Evolutionary conservation across 257 asterid genomes (phyloP), one percentile per base, ranked within the genome.

Genomic region (Salvia rosmarinus): DNA sequence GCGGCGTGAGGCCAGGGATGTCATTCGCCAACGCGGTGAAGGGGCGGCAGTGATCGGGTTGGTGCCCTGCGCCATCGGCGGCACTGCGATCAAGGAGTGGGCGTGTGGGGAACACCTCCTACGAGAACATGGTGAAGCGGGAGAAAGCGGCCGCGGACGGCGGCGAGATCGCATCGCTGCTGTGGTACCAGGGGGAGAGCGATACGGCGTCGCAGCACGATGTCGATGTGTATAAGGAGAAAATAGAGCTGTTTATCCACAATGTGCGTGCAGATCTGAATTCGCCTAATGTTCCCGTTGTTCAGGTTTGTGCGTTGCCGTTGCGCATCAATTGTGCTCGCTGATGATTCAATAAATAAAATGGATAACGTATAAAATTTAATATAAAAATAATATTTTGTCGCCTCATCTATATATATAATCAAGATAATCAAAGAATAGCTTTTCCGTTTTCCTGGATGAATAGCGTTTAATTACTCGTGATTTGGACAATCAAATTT

Each of bases 181-280:
- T 92, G 52, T 92, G 98, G 98, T 92, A 85, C 67, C 98, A 92
- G 77, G 98, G 98, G 30, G 98, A 90, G 86, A 89, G 96, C 71
- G 98, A 92, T 75, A 66, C 98, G 78, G 7, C 44, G 69, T 80
- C 93, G 80, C 82, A 82, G 78, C 80, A 75, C 0, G 82, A 82
- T 0, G 93, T 85, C 2, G 92, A 87, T 0, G 54, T 79, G 23
- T 92, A 90, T 35, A 78, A 84, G 82, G 87, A 77, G 50, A 83
- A 74, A 13, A 70, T 88, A 89, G 97, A 87, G 80, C 50, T 57
- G 67, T 78, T 92, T 0, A 81, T 92, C 50, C 77, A 67, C 12
- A 78, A 87, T 21, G 75, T 88, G 61, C 91, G 96, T 0, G 49
- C 55, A 6, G 96, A 87, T 86, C 92, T 90, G 44, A 32, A 72